A percentile compares a stretch with the other conserved stretches of the same genome.
Evolutionary conservation across 257 asterid genomes (phyloP).

Genomic region (Nyctanthes arbortristis): DNA sequence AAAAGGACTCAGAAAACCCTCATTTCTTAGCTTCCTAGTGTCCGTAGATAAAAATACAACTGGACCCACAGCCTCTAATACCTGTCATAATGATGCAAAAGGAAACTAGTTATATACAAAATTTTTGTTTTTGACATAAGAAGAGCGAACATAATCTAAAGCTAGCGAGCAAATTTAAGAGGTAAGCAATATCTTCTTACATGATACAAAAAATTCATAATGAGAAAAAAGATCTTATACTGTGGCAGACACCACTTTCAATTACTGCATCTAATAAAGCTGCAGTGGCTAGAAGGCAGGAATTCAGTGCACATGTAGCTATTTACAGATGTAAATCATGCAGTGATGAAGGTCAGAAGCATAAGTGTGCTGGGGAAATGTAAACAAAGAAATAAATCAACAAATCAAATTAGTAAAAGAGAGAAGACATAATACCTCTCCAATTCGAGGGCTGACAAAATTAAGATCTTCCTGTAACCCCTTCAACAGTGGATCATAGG

Average conservation of each 20-base stretch:
- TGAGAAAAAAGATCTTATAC: neutral
- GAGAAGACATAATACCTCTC: slow-evolving; percentile 66
- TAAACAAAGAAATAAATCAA: slow-evolving; percentile 11
- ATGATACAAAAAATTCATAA: neutral
- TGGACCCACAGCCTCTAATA: slow-evolving; percentile 98
- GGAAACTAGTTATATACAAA: slow-evolving; percentile 19
- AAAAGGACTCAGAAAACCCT: slow-evolving; percentile 97
- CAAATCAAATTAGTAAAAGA: slow-evolving; percentile 19
- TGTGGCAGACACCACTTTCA: slow-evolving; percentile 1
- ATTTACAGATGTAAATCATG: neutral
- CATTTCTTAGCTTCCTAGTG: slow-evolving; percentile 94
- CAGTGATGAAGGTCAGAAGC: neutral
- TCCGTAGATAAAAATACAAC: slow-evolving; percentile 88
- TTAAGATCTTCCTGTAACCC: slow-evolving; percentile 98
- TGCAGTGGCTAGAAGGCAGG: slow-evolving; percentile 6
- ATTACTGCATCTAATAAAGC: neutral
- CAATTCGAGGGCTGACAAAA: slow-evolving; percentile 98
- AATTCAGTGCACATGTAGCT: slow-evolving; percentile 2
- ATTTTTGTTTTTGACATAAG: slow-evolving; percentile 13
- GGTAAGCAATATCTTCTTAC: neutral
- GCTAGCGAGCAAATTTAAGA: too few species aligned
- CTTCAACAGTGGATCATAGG: slow-evolving; percentile 95
- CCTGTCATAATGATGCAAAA: slow-evolving; percentile 51
- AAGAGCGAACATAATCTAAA: neutral
- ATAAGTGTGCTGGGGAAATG: slow-evolving; percentile 13